Base-by-base conservation (phyloP, 2,329 filamentous ascomycete genomes). In the Phyllosticta citrichinensis region DNA sequence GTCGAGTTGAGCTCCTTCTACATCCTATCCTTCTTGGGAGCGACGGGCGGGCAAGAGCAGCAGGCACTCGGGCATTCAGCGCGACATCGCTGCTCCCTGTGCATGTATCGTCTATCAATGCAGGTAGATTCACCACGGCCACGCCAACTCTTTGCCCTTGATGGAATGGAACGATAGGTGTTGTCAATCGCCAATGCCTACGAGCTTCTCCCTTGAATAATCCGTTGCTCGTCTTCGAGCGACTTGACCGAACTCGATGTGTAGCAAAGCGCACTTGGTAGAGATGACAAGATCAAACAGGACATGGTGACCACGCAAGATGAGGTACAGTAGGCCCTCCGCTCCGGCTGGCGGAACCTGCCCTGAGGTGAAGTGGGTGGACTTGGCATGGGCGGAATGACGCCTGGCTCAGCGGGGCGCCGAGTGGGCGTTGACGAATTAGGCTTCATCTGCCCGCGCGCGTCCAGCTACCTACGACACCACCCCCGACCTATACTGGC, bases 401-500 rank as follows among this genome's bases (percentile, higher is more conserved):
- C 55, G 58, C 22, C 22, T 22, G 22, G 22, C 55, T 60, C 53
- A 51, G 58, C 58, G 58, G 58, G 58, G 58, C 58, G 58, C 58
- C 35, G 58, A 55, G 53, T 51, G 58, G 52, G 40, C 27, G 27
- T 30, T 10, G 27, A n/a, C 58, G 52, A 53, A 60, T 56, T 60
- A 54, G 58, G 58, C 55, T 60, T 51, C 58, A 47, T 40, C 40
- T 55, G 59, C 54, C 59, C 59, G 54, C 59, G 53, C 59, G 52
- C 59, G 22, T 61, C 59, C 55, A 61, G 25, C 59, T 54, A 61
- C 59, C 59, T 54, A 61, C 59, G 56, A 57, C 59, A 61, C 52
- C 59, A 61, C 59, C 59, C 59, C 59, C 59, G 59, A 61, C 27
- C 59, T 54, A 54, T 61, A 61, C 55, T 54, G 56, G 59, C 54